Evolutionary conservation across 768 basidiomycete species (phyloP).

Genomic region (Fomitopsis pulvina): DNA sequence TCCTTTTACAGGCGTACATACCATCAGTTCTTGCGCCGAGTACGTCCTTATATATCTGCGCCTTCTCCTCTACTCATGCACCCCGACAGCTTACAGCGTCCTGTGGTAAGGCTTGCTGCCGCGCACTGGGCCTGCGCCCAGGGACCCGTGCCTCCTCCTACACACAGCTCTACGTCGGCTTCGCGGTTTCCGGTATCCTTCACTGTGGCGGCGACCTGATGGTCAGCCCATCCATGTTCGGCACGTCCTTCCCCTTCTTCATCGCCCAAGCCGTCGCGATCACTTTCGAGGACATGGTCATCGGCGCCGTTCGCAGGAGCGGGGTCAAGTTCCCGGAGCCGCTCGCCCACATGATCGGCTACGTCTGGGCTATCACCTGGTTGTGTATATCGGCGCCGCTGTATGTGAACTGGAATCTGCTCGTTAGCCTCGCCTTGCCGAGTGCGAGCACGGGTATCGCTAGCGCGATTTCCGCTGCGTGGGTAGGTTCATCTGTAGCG

Average conservation of each 20-base stretch:
- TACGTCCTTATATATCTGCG: not conserved
- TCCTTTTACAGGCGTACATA: constrained; percentile 8
- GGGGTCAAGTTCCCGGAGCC: not conserved
- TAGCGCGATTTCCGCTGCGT: not conserved
- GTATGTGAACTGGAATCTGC: constrained; percentile 3
- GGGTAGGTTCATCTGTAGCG: not conserved
- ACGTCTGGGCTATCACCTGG: constrained; percentile 13
- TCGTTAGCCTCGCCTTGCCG: not conserved
- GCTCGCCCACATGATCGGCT: constrained; percentile 5
- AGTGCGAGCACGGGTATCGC: not conserved
- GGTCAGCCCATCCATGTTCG: constrained; percentile 6
- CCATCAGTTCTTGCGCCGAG: constrained; percentile 17
- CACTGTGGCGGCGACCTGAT: constrained; percentile 15
- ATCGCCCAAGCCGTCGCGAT: constrained; percentile 10
- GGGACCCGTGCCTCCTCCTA: constrained; percentile 14
- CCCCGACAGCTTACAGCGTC: constrained; percentile 10
- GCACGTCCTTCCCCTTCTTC: constrained; percentile 15
- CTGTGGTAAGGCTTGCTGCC: constrained; percentile 8
- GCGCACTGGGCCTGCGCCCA: constrained; percentile 4
- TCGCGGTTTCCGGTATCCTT: constrained; percentile 11
- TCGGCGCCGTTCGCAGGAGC: constrained; percentile 1
- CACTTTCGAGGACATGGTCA: constrained; percentile 11
- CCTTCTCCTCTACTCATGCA: not conserved
- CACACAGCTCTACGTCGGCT: constrained; percentile 16
- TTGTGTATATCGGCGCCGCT: constrained; percentile 1